Evolutionary conservation across 805 yeast species (phyloP), one percentile per base, ranked within the genome.

Genomic region (Huiozyma sinensis): DNA sequence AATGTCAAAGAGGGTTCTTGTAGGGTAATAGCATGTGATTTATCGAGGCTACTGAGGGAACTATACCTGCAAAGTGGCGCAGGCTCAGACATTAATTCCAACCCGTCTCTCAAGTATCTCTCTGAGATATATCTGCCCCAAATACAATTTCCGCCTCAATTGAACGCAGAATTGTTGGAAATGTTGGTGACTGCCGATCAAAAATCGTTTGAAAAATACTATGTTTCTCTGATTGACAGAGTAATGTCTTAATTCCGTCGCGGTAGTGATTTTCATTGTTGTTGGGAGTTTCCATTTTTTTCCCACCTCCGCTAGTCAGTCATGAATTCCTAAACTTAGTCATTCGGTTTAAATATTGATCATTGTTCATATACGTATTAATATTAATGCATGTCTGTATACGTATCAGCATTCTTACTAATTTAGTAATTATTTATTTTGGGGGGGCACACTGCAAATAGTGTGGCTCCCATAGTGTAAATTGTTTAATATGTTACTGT

Each of bases 1-100:
- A 76, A 81, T 55, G 66, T 79, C 40, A 76, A 77, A 50, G 95
- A 88, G 60, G 95, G 95, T 5, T 89, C 85, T 58, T 76, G 75
- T 51, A 73, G 90, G 55, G 71, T 80, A 47, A 71, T 84, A 34
- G 80, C 87, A 1, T 76, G 78, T 50, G 98, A 90, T 56, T 68
- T 85, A 10, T 77, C 92, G 1, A 68, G 76, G 38, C 65, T 87
- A 24, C 74, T 89, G 58, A 82, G 77, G 51, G 71, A 82, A 2
- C 68, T 84, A 48, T 81, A 69, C 50, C 68, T 66, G 6, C 57
- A 55, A 35, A 58, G 58, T 40, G 56, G 53, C 6, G 49, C 46
- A 5, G 50, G 49, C 3, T 42, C 51, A 7, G 56, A 54, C 36
- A 45, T 50, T 4, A 49, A 47, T 39, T 44, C 51, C 3, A 61